Evolutionary conservation across 768 basidiomycete species (phyloP).

Genomic region (Plicaturopsis crispa): DNA sequence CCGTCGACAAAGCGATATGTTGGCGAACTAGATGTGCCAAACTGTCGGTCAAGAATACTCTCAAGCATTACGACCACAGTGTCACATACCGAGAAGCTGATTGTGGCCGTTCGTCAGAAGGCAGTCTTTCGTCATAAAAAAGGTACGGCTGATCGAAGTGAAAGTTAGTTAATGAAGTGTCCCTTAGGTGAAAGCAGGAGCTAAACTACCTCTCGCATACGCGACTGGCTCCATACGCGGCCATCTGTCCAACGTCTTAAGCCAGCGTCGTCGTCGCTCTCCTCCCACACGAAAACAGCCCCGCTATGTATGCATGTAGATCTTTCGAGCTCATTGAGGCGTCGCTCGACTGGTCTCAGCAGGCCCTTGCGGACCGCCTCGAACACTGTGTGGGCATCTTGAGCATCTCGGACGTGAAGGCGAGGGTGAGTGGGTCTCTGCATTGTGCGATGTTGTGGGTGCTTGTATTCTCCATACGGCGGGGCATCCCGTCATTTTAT

Average conservation of each 20-base stretch:
- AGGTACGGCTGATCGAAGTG: conserved; percentile 44
- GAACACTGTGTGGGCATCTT: conserved; percentile 59
- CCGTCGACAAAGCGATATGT: conserved; percentile 54
- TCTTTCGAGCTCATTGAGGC: conserved; percentile 57
- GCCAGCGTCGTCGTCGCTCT: conserved; percentile 58
- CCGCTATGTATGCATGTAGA: conserved; percentile 48
- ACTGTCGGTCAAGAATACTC: too few relatives aligned
- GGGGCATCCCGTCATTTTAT: too few relatives aligned
- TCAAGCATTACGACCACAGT: too few relatives aligned
- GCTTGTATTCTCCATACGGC: conserved; percentile 3
- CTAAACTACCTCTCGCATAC: conserved; percentile 48
- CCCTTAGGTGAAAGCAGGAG: neutral
- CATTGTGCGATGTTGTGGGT: too few relatives aligned
- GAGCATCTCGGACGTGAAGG: conserved; percentile 58
- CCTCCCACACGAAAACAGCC: conserved; percentile 64
- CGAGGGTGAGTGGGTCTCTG: conserved; percentile 60
- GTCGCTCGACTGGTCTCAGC: conserved; percentile 41
- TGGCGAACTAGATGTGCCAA: conserved; percentile 22
- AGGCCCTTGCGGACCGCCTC: conserved; percentile 53
- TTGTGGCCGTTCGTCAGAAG: conserved; percentile 32
- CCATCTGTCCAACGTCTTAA: conserved; percentile 69
- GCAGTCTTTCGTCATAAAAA: conserved; percentile 59
- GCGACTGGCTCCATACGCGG: conserved; percentile 60
- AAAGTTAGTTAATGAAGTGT: neutral
- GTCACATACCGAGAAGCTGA: too few relatives aligned